Evolutionary conservation across 2,329 filamentous ascomycete genomes (phyloP).

Genomic region (Claviceps sp.): DNA sequence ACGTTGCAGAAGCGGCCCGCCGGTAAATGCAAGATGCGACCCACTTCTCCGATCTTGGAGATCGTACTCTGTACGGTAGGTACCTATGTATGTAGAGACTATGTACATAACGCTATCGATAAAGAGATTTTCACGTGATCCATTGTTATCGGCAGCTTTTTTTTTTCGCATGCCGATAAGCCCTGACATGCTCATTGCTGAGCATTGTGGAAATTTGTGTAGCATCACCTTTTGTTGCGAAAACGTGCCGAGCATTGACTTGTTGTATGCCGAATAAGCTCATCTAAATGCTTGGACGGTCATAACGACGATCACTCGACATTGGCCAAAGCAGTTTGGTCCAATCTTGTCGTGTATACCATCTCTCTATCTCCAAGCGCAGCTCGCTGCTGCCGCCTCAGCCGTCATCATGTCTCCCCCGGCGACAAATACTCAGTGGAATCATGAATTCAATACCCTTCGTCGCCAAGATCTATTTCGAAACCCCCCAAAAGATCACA

Average conservation of each 20-base stretch:
- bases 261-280: not conserved
- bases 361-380: not conserved
- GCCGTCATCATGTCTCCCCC: slow-evolving; percentile 36
- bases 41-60: too few relatives aligned
- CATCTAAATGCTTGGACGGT: not conserved
- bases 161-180: slow-evolving; percentile 12
- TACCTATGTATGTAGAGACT: not conserved
- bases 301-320: not conserved
- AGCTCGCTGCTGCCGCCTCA: not conserved
- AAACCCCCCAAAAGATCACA: slow-evolving; percentile 74
- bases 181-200: not conserved
- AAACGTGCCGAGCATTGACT: slow-evolving; percentile 5
- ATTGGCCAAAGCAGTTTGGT: too few relatives aligned
- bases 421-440: slow-evolving; percentile 59
- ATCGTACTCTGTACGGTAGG: not conserved
- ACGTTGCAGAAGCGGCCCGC: too few relatives aligned
- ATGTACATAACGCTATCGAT: slow-evolving; percentile 12
- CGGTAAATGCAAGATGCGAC: too few relatives aligned
- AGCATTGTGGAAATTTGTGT: slow-evolving; percentile 10
- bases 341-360: not conserved
- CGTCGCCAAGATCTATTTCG: slow-evolving; percentile 80
- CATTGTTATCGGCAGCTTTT: slow-evolving; percentile 16
- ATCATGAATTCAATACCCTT: slow-evolving; percentile 72
- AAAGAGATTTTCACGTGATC: slow-evolving; percentile 11
- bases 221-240: slow-evolving; percentile 15